Evolutionary conservation across 768 basidiomycete species (phyloP).

Genomic region (Melanogaster broomeanus): DNA sequence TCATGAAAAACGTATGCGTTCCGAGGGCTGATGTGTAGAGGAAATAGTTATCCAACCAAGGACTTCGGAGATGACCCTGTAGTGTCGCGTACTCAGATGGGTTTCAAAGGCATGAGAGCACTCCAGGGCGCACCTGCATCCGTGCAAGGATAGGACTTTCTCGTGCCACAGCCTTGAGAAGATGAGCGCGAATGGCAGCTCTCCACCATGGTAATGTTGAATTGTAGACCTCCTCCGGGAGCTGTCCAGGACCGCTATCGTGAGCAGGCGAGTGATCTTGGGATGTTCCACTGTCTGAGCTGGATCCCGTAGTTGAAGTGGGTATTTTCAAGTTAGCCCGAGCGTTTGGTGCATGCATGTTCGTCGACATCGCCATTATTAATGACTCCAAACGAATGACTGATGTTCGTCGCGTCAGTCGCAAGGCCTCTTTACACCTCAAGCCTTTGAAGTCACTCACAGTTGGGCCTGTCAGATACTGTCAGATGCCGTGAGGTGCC

Average conservation of each 20-base stretch:
- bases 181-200: slow-evolving; percentile 52
- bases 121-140: slow-evolving; percentile 62
- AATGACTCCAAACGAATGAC: too few relatives aligned
- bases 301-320: not conserved
- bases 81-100: slow-evolving; percentile 4
- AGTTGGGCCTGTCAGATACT: too few relatives aligned
- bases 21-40: slow-evolving; percentile 79
- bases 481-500: too few relatives aligned
- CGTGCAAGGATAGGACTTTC: slow-evolving; percentile 64
- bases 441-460: not conserved
- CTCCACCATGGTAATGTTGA: slow-evolving; percentile 66
- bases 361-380: not conserved
- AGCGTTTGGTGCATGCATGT: not conserved
- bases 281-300: not conserved
- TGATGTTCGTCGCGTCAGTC: too few relatives aligned
- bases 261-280: not conserved
- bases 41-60: slow-evolving; percentile 79
- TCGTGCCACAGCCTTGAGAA: slow-evolving; percentile 53
- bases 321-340: not conserved
- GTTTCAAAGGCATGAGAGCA: not conserved
- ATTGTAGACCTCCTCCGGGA: slow-evolving; percentile 59
- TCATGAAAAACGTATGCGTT: slow-evolving; percentile 94
- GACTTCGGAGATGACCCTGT: slow-evolving; percentile 56
- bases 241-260: slow-evolving; percentile 16
- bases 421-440: too few relatives aligned